Conservation (phyloP, 2,329 filamentous ascomycete genomes). For the Fusarium sp. region DNA sequence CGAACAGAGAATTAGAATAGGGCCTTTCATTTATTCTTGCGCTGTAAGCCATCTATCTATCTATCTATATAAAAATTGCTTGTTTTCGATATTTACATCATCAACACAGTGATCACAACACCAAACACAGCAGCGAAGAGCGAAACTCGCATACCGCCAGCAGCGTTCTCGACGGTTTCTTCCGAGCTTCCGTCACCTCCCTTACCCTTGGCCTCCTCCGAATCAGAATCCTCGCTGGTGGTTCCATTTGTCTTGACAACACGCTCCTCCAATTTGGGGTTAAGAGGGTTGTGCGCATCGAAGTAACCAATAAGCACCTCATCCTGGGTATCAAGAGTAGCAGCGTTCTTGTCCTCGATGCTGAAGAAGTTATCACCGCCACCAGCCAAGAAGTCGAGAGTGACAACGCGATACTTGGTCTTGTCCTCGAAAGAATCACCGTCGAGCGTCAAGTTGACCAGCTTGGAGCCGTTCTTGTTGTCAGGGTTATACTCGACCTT, state of each 20-base stretch:
- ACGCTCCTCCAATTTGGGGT: constrained; percentile 59
- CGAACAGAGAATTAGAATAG: background rate
- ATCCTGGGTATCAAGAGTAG: constrained; percentile 63
- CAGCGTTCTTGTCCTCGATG: constrained; percentile 49
- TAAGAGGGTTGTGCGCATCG: constrained; percentile 58
- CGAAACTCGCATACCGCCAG: constrained; percentile 14
- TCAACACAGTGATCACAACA: constrained; percentile 22
- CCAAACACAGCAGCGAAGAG: constrained; percentile 23
- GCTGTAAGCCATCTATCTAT: constrained; percentile 14
- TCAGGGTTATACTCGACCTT: constrained; percentile 67
- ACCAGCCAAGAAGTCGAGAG: constrained; percentile 70
- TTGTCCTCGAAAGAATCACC: constrained; percentile 59
- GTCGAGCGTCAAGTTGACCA: constrained; percentile 64
- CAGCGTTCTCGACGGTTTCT: constrained; percentile 10
- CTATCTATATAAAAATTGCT: background rate
- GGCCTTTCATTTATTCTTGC: background rate
- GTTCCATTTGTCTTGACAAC: constrained; percentile 42
- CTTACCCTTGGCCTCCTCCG: constrained; percentile 22
- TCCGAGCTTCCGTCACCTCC: constrained; percentile 4
- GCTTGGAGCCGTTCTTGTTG: constrained; percentile 59
- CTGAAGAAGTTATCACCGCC: constrained; percentile 72
- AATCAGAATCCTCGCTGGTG: constrained; percentile 11
- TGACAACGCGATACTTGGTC: constrained; percentile 66
- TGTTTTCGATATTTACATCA: constrained; percentile 33
- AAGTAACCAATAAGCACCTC: constrained; percentile 66